A percentile compares a stretch with the other conserved stretches of the same genome.
phyloP scores from a whole-genome alignment of 768 basidiomycete genomes.

The Tylopilus felleus region DNA sequence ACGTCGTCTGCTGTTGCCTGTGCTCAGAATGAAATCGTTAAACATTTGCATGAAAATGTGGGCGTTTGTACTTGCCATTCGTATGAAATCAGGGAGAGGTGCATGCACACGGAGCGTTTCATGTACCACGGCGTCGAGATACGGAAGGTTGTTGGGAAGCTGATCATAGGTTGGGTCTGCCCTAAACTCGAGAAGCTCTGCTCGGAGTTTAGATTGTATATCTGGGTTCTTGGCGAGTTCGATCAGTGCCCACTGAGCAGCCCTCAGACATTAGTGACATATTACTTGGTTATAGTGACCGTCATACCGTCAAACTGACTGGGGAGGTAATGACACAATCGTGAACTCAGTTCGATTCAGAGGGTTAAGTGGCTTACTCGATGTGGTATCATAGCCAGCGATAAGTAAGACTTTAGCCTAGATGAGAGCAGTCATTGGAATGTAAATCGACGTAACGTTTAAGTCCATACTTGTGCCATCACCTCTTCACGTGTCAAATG shows the following conservation, averaged over 20 bases:
- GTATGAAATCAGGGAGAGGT: constrained; percentile 28
- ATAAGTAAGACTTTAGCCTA: constrained; percentile 38
- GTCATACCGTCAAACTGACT: constrained; percentile 15
- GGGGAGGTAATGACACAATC: neutral
- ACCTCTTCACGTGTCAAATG: constrained; percentile 42
- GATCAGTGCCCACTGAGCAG: constrained; percentile 48
- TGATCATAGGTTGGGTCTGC: constrained; percentile 55
- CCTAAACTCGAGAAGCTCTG: constrained; percentile 45
- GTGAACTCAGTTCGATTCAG: neutral
- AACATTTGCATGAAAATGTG: neutral
- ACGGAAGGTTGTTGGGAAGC: constrained; percentile 47
- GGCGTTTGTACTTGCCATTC: constrained; percentile 7
- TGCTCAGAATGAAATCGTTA: constrained; percentile 6
- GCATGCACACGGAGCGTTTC: constrained; percentile 47
- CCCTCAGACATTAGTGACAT: neutral
- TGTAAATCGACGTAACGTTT: neutral
- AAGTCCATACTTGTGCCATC: constrained; percentile 26
- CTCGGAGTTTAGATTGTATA: constrained; percentile 46
- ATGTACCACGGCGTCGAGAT: constrained; percentile 50
- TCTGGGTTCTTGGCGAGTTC: constrained; percentile 47
- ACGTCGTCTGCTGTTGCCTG: constrained; percentile 53
- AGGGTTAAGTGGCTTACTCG: constrained; percentile 22
- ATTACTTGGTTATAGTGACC: neutral
- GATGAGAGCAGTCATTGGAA: neutral
- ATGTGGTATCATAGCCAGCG: constrained; percentile 41